A percentile compares a stretch with the other conserved stretches of the same genome.
Conservation (phyloP, 805 yeast genomes). For the Kuraishia ogatae region DNA sequence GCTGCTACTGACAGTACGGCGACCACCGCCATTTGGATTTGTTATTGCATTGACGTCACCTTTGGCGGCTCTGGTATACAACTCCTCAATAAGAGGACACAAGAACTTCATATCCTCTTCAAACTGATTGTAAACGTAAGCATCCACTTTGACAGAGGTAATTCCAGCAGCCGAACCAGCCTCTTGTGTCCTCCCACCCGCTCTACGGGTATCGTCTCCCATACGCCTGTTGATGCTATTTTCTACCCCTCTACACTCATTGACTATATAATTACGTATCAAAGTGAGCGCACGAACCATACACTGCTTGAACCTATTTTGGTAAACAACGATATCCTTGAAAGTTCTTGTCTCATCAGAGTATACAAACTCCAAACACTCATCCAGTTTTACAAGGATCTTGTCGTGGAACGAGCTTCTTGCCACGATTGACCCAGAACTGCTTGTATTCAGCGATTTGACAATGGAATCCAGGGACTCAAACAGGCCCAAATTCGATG, state of each 20-base stretch:
- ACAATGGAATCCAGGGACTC: slow-evolving; percentile 67
- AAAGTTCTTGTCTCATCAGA: slow-evolving; percentile 40
- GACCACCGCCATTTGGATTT: neutral
- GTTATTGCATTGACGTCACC: neutral
- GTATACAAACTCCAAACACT: slow-evolving; percentile 52
- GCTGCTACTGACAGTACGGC: neutral
- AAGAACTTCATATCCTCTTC: slow-evolving; percentile 19
- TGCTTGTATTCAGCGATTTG: slow-evolving; percentile 54
- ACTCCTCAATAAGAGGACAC: slow-evolving; percentile 15
- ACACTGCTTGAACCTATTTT: slow-evolving; percentile 72
- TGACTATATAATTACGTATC: slow-evolving; percentile 55
- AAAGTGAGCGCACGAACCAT: slow-evolving; percentile 73
- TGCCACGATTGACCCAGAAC: slow-evolving; percentile 58
- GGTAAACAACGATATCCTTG: slow-evolving; percentile 62
- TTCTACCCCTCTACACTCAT: slow-evolving; percentile 28
- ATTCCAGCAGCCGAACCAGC: neutral
- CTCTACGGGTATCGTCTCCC: slow-evolving; percentile 11
- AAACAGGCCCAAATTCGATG: slow-evolving; percentile 46
- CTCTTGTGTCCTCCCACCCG: neutral
- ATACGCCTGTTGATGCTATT: slow-evolving; percentile 12
- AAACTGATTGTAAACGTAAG: slow-evolving; percentile 62
- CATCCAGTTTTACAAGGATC: slow-evolving; percentile 52
- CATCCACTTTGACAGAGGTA: slow-evolving; percentile 42
- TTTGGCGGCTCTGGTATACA: slow-evolving; percentile 14
- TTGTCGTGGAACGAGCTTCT: slow-evolving; percentile 42